A percentile compares a stretch with the other conserved stretches of the same genome.
phyloP scores from a whole-genome alignment of 169 alveolate species.

The Cytauxzoon felis region DNA sequence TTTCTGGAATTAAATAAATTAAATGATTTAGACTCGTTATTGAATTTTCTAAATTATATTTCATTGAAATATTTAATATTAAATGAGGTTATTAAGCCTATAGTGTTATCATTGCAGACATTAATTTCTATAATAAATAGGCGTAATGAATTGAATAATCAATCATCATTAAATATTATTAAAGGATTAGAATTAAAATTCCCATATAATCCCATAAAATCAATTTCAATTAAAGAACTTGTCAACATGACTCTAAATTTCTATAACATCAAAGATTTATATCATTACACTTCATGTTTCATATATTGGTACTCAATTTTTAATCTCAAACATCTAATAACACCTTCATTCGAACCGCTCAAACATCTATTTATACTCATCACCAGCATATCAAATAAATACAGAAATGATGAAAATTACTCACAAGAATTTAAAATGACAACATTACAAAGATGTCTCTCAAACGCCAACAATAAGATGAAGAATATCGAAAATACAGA shows the following conservation, averaged over 20 bases:
- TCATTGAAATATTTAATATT: background rate
- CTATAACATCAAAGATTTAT: conserved; percentile 2
- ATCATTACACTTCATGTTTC: conserved; percentile 10
- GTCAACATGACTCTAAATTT: background rate
- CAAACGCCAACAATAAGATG: conserved; percentile 21
- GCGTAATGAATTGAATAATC: background rate
- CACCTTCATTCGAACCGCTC: conserved; percentile 24
- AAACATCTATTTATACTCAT: conserved; percentile 16
- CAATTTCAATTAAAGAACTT: conserved; percentile 15
- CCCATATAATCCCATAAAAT: conserved; percentile 17
- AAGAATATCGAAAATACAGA: too few species aligned
- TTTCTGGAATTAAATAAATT: too few species aligned
- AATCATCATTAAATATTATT: background rate
- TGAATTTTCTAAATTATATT: background rate
- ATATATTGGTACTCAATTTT: conserved; percentile 1
- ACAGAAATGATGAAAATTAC: conserved; percentile 21
- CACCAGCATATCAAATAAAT: conserved; percentile 19
- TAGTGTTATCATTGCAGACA: background rate
- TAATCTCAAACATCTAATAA: background rate
- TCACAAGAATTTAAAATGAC: too few species aligned
- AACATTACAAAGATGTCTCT: conserved; percentile 20
- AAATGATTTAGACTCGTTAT: too few species aligned
- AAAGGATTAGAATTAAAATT: background rate
- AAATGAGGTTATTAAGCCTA: background rate
- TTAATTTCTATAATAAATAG: background rate